Evolutionary conservation across 2,329 filamentous ascomycete species (phyloP).

Genomic region (Phialophora tarda): DNA sequence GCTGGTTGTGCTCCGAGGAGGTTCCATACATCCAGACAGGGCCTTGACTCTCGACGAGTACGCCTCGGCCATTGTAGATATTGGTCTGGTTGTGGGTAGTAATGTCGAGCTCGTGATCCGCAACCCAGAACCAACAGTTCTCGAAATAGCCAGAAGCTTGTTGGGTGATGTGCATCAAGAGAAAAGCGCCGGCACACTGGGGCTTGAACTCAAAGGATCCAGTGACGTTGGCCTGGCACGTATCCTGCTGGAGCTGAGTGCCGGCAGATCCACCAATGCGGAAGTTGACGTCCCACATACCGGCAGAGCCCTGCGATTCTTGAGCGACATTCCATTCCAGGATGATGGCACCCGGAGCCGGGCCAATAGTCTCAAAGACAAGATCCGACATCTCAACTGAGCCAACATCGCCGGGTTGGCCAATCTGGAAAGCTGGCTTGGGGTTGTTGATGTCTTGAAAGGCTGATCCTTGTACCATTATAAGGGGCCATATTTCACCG

Average conservation of each 20-base stretch:
- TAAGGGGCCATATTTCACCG: constrained; percentile 88
- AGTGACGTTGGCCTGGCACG: constrained; percentile 76
- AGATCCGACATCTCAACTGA: constrained; percentile 86
- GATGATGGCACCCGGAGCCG: constrained; percentile 84
- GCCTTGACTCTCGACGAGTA: constrained; percentile 77
- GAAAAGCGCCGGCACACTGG: constrained; percentile 75
- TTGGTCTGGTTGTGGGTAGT: constrained; percentile 69
- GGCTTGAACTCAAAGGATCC: constrained; percentile 63
- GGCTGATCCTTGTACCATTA: constrained; percentile 77
- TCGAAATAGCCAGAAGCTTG: constrained; percentile 75
- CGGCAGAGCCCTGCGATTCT: constrained; percentile 67
- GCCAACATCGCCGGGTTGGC: constrained; percentile 75
- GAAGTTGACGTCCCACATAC: constrained; percentile 95
- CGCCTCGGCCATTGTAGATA: constrained; percentile 85
- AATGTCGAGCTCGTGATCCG: constrained; percentile 86
- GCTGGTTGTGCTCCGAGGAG: constrained; percentile 63
- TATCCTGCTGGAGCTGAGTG: constrained; percentile 78
- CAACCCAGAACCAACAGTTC: constrained; percentile 89
- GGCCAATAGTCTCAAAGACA: constrained; percentile 81
- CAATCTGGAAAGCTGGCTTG: constrained; percentile 83
- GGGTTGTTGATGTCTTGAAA: constrained; percentile 79
- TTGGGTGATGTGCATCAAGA: constrained; percentile 63
- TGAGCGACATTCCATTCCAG: constrained; percentile 88
- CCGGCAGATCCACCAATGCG: constrained; percentile 87
- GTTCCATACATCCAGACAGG: constrained; percentile 84